These are phyloP conservation scores for Thuidium tamariscinum DNA, from an alignment of 225 moss, liverwort and hornwort species.

Conservation along the genomic window DNA sequence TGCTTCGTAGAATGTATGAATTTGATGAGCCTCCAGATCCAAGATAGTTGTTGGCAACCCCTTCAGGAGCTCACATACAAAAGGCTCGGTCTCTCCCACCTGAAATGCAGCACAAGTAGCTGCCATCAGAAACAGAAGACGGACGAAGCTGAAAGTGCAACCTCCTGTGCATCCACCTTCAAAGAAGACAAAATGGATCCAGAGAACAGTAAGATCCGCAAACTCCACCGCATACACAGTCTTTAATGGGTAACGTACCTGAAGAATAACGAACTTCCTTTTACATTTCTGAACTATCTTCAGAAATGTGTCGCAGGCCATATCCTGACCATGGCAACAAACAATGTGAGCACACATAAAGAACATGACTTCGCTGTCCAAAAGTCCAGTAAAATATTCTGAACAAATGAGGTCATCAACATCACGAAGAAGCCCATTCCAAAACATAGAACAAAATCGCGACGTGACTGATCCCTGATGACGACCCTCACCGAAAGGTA, in stretches of 20 bases:
- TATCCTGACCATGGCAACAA: slow-evolving; percentile 46
- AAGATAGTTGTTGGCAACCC: slow-evolving; percentile 87
- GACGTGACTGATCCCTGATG: neutral
- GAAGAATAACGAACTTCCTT: slow-evolving; percentile 93
- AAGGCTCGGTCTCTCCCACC: slow-evolving; percentile 97
- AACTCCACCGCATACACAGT: neutral
- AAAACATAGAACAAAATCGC: neutral
- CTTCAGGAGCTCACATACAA: slow-evolving; percentile 93
- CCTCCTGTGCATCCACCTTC: neutral
- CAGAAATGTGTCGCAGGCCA: slow-evolving; percentile 98
- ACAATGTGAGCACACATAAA: neutral
- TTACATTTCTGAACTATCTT: slow-evolving; percentile 97
- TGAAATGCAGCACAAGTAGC: neutral
- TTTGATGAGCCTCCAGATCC: slow-evolving; percentile 96
- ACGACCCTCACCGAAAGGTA: neutral
- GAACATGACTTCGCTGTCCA: neutral
- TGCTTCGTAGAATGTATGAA: slow-evolving; percentile 95
- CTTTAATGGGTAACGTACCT: slow-evolving; percentile 21
- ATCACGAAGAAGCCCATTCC: neutral
- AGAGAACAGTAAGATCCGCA: neutral
- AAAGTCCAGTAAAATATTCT: neutral
- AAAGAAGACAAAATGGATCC: neutral
- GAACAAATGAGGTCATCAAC: neutral
- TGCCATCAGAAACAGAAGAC: neutral
- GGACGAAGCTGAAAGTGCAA: neutral